Evolutionary conservation across 2,329 filamentous ascomycete species (phyloP).

Genomic region (Stagonosporopsis cucurbitacearum): DNA sequence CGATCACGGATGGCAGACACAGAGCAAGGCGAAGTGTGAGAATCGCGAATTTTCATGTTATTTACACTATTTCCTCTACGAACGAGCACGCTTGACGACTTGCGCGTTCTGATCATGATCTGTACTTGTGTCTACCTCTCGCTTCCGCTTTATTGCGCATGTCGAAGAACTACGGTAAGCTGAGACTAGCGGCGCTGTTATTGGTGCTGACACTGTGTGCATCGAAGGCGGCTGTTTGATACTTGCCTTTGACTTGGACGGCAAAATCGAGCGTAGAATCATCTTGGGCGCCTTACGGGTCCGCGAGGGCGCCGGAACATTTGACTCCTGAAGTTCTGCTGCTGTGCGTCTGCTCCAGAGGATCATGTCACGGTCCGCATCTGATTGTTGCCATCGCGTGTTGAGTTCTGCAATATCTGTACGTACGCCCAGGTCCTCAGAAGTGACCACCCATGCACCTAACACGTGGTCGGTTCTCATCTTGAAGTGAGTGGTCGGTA

Average conservation of each 20-base stretch:
- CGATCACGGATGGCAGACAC: neutral
- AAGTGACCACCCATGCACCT: constrained; percentile 28
- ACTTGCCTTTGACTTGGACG: neutral
- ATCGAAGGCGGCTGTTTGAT: neutral
- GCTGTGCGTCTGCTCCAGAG: constrained; percentile 15
- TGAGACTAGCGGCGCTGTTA: neutral
- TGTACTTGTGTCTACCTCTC: neutral
- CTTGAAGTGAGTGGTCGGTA: constrained; percentile 36
- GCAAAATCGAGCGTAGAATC: neutral
- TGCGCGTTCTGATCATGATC: neutral
- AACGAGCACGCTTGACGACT: neutral
- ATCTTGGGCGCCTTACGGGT: neutral
- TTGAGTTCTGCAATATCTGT: constrained; percentile 18
- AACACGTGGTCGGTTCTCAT: constrained; percentile 22
- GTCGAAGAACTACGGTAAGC: neutral
- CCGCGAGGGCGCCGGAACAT: constrained; percentile 23
- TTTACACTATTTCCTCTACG: too few relatives aligned
- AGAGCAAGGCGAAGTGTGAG: neutral
- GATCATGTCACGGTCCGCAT: neutral
- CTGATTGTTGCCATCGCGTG: neutral
- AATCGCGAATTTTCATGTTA: too few relatives aligned
- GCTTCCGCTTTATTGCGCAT: constrained; percentile 1
- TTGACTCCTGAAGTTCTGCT: constrained; percentile 25
- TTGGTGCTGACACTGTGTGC: neutral
- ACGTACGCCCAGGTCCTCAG: constrained; percentile 21